phyloP scores from a whole-genome alignment of 805 yeast species.

The Yarrowia keelungensis region DNA sequence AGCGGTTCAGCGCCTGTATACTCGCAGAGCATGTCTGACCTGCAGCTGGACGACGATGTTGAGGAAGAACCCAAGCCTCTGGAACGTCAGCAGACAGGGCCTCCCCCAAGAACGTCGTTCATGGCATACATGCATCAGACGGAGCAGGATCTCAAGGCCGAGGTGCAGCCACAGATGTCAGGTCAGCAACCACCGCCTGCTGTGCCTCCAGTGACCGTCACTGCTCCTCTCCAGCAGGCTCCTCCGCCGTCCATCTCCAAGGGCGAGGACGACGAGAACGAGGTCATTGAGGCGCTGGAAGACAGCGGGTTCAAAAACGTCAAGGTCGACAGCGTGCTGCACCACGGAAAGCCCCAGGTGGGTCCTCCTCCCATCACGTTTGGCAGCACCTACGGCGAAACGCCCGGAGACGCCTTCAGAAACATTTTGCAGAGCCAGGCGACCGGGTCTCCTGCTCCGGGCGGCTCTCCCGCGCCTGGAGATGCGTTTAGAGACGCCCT shows the following conservation, averaged over 20 bases:
- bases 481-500: slow-evolving; percentile 25
- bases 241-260: slow-evolving; percentile 22
- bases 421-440: slow-evolving; percentile 36
- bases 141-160: slow-evolving; percentile 41
- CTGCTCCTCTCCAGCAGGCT: slow-evolving; percentile 5
- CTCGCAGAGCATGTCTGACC: slow-evolving; percentile 34
- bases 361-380: slow-evolving; percentile 54
- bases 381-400: slow-evolving; percentile 27
- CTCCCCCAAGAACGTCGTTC: slow-evolving; percentile 16
- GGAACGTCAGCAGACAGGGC: slow-evolving; percentile 45
- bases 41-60: background rate
- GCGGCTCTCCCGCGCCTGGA: slow-evolving; percentile 19
- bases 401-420: slow-evolving; percentile 35
- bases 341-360: slow-evolving; percentile 61
- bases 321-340: slow-evolving; percentile 76
- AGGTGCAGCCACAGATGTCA: background rate
- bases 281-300: slow-evolving; percentile 74
- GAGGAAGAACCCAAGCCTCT: slow-evolving; percentile 23
- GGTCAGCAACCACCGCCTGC: background rate
- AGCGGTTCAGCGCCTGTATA: slow-evolving; percentile 13
- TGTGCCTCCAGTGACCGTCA: background rate
- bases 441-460: slow-evolving; percentile 14
- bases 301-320: slow-evolving; percentile 78
- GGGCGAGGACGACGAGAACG: slow-evolving; percentile 66
- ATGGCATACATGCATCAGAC: slow-evolving; percentile 22